phyloP scores from a whole-genome alignment of 2,329 filamentous ascomycete species.

The Cryphonectria radicalis region DNA sequence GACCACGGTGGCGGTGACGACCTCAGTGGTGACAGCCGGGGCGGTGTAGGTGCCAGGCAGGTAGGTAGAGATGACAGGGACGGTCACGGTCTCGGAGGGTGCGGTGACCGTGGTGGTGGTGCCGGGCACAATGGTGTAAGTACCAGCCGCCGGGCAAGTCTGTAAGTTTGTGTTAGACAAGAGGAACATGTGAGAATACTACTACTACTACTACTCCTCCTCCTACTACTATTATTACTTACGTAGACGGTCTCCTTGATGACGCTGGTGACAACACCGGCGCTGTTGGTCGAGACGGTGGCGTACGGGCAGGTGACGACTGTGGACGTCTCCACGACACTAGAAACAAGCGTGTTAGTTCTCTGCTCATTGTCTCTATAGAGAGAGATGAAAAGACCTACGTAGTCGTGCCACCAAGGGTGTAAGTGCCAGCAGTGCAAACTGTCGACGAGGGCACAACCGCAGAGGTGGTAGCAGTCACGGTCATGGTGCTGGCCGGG shows the following conservation, averaged over 20 bases:
- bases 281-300: slow-evolving; percentile 59
- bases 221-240: not conserved
- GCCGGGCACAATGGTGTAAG: slow-evolving; percentile 71
- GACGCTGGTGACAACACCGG: slow-evolving; percentile 66
- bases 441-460: slow-evolving; percentile 65
- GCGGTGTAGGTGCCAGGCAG: slow-evolving; percentile 75
- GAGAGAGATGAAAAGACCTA: slow-evolving; percentile 6
- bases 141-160: slow-evolving; percentile 72
- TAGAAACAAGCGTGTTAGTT: slow-evolving; percentile 10
- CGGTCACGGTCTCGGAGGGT: slow-evolving; percentile 60
- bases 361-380: not conserved
- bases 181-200: not conserved
- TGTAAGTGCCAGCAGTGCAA: slow-evolving; percentile 67
- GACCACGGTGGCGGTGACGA: slow-evolving; percentile 70
- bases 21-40: slow-evolving; percentile 67
- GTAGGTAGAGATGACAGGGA: slow-evolving; percentile 68
- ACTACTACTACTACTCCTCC: not conserved
- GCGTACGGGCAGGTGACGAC: slow-evolving; percentile 74
- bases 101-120: slow-evolving; percentile 63
- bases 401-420: slow-evolving; percentile 74
- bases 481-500: slow-evolving; percentile 71
- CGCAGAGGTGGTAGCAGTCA: slow-evolving; percentile 70
- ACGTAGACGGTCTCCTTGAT: slow-evolving; percentile 71
- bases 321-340: slow-evolving; percentile 65
- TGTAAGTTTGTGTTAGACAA: not conserved